A percentile compares a stretch with the other conserved stretches of the same genome.
Conservation (phyloP, 352 stramenopile species). For the Phytopythium chamaehyphon region DNA sequence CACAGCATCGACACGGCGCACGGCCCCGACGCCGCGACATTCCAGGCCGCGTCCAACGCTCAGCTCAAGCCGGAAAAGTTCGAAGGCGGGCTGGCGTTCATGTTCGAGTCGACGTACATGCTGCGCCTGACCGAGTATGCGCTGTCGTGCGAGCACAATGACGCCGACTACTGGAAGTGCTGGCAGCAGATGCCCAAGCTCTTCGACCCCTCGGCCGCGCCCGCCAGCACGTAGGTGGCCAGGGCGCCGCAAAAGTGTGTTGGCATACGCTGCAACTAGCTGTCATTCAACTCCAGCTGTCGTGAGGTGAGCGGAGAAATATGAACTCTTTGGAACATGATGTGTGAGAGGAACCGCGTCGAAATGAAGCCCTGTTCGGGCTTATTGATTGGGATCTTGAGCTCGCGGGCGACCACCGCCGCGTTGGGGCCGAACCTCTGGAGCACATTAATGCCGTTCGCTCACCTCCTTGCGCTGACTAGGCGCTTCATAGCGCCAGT, state of each 20-base stretch:
- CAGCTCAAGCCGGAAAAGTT: constrained; percentile 89
- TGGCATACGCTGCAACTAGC: background rate
- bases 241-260: no score
- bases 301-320: background rate
- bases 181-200: constrained; percentile 92
- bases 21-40: constrained; percentile 92
- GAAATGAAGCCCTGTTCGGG: no score
- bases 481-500: no score
- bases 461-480: no score
- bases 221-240: background rate
- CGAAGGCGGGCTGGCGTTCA: constrained; percentile 93
- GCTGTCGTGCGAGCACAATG: constrained; percentile 82
- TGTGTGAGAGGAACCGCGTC: no score
- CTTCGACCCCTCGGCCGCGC: constrained; percentile 47
- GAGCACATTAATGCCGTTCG: no score
- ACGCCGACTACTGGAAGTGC: constrained; percentile 91
- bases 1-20: constrained; percentile 90
- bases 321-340: no score
- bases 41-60: constrained; percentile 84
- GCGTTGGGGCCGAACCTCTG: no score
- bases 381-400: no score
- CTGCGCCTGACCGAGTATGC: constrained; percentile 89
- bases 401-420: no score
- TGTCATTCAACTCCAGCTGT: no score
- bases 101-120: constrained; percentile 96